These are phyloP conservation scores for Huntiella savannae DNA, from an alignment of 2,329 filamentous ascomycete species.

Conservation along the genomic window DNA sequence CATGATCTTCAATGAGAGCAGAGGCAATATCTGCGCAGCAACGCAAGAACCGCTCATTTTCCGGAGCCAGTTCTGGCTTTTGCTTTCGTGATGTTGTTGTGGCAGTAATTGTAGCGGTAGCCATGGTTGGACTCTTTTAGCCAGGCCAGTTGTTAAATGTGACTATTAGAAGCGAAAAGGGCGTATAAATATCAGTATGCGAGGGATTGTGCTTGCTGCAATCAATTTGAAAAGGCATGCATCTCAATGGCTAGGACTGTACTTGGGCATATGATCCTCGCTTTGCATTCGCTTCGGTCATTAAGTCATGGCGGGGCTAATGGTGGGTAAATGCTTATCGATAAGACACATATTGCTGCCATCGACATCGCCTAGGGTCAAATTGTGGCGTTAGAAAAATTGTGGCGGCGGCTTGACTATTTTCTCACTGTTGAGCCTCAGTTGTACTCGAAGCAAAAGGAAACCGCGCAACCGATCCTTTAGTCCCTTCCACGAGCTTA, in stretches of 20 bases:
- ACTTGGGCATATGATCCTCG: background rate
- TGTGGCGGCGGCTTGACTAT: background rate
- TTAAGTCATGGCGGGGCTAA: background rate
- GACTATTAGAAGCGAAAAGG: background rate
- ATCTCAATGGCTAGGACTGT: background rate
- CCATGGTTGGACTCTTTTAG: slow-evolving; percentile 16
- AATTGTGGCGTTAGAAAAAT: background rate
- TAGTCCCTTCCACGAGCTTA: slow-evolving; percentile 7
- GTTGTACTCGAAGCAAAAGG: background rate
- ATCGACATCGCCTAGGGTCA: background rate
- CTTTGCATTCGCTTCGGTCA: background rate
- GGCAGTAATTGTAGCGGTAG: slow-evolving; percentile 37
- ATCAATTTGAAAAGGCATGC: background rate
- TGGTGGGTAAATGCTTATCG: slow-evolving; percentile 1
- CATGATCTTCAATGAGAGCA: slow-evolving; percentile 77
- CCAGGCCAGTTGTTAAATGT: background rate
- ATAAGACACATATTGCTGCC: background rate
- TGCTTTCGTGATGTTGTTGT: slow-evolving; percentile 50
- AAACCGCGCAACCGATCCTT: slow-evolving; percentile 10
- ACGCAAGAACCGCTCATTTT: slow-evolving; percentile 85
- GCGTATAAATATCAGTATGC: background rate
- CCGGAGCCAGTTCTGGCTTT: slow-evolving; percentile 57
- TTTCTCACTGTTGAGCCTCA: background rate
- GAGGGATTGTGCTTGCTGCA: background rate
- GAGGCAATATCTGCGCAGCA: slow-evolving; percentile 93